Base-by-base conservation (phyloP, 164 flowering plant species). In the Macadamia tetraphylla region DNA sequence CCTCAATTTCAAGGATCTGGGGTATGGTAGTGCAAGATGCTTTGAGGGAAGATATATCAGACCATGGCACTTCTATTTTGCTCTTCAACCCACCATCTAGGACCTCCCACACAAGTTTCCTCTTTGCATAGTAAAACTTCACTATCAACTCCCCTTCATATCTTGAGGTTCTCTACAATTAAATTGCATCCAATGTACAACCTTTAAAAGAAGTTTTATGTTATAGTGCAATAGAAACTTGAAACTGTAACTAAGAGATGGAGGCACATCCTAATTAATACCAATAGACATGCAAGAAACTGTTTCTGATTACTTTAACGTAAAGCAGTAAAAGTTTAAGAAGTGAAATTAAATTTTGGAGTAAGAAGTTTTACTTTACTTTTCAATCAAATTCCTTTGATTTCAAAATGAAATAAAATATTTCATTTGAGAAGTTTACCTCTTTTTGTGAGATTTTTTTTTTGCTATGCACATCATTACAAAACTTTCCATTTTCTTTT, bases 11-110 rank as follows among this genome's bases (percentile, higher is more conserved):
- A n/a, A 74, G 73, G 62, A 60, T 66, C 17, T 74, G 59, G 29
- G 67, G 63, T 11, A 9, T 70, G 15, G 67, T 67, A 64, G 29
- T 43, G 68, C 48, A 75, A n/a, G 65, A 62, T 70, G 77, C 70
- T 75, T 67, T 75, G n/a, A 75, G 29, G 43, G 77, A 62, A 66
- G 71, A 61, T 56, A 75, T 75, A 51, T 75, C 74, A 58, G 77
- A 70, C 77, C 77, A 75, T 42, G n/a, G 67, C 14, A 75, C 63
- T 75, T 75, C 77, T 63, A 75, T 75, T 61, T 75, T 75, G 69
- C 61, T 69, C 67, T 74, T 74, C 63, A 74, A 43, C 52, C 63
- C 67, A 65, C 62, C 57, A 62, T 75, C 74, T 46, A 75, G 49
- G n/a, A 70, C 61, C 61, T 75, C 77, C 77, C 77, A 75, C n/a